Evolutionary conservation across 2,329 filamentous ascomycete species (phyloP).

Genomic region (Calonectria pauciramosa): DNA sequence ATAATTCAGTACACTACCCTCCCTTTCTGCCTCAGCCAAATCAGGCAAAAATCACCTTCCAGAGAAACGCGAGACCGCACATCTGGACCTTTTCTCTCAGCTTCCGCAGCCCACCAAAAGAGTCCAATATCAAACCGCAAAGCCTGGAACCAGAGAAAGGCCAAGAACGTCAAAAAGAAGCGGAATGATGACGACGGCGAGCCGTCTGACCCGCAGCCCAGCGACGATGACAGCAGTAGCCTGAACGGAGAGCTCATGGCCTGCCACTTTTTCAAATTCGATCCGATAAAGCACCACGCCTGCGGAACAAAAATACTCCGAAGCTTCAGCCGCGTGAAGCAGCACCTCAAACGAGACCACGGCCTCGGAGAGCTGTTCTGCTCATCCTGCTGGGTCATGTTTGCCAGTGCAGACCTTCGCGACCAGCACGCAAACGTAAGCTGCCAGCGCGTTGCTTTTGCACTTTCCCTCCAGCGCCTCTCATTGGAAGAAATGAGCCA

Average conservation of each 20-base stretch:
- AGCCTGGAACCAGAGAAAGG: background rate
- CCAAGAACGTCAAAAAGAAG: too few species aligned
- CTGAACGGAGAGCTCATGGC: background rate
- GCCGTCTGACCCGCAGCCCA: background rate
- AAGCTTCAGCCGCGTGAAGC: background rate
- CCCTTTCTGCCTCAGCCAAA: background rate
- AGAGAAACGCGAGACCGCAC: background rate
- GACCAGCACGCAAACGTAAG: background rate
- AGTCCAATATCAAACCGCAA: background rate
- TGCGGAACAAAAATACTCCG: background rate
- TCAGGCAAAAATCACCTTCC: background rate
- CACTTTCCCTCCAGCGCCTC: background rate
- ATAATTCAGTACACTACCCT: too few species aligned
- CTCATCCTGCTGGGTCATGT: background rate
- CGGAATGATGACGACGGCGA: background rate
- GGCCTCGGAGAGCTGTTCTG: background rate
- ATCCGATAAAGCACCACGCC: background rate
- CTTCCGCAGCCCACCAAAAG: too few species aligned
- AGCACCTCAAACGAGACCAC: background rate
- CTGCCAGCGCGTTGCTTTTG: background rate
- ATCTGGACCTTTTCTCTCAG: too few species aligned
- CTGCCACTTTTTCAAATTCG: background rate
- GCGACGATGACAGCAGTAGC: too few species aligned
- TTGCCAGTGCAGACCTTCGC: background rate
- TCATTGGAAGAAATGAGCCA: background rate